phyloP scores from a whole-genome alignment of 805 yeast species.

The Yamadazyma kitorensis region DNA sequence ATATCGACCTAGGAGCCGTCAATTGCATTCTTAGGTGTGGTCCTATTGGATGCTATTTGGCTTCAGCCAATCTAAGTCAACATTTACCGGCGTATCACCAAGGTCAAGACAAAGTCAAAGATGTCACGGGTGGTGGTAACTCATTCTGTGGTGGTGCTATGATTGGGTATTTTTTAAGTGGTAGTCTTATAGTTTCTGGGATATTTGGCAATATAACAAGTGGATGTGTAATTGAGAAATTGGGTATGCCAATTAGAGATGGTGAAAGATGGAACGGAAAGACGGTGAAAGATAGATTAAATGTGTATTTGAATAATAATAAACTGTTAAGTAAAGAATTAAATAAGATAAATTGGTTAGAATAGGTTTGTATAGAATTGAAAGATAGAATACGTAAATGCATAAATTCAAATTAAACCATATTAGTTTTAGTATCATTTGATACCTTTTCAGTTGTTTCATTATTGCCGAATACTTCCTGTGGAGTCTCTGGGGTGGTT shows the following conservation, averaged over 20 bases:
- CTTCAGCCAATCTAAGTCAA: conserved; percentile 21
- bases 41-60: conserved; percentile 58
- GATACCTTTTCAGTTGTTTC: no score
- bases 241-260: conserved; percentile 60
- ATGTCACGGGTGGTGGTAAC: conserved; percentile 47
- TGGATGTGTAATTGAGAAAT: conserved; percentile 74
- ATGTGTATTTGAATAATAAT: conserved; percentile 26
- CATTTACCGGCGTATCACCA: conserved; percentile 79
- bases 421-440: no score
- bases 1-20: conserved; percentile 8
- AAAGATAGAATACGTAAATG: background rate
- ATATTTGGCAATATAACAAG: conserved; percentile 72
- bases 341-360: conserved; percentile 2
- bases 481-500: background rate
- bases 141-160: conserved; percentile 45
- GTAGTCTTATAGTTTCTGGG: conserved; percentile 54
- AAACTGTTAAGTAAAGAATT: background rate
- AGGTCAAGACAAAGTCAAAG: conserved; percentile 32
- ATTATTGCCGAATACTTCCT: no score
- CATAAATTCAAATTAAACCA: background rate
- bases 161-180: conserved; percentile 53
- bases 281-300: conserved; percentile 43
- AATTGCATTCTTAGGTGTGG: conserved; percentile 78
- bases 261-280: conserved; percentile 61
- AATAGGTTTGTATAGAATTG: conserved; percentile 1